Conservation (phyloP, 495 filamentous ascomycete species). For the Xylaria bambusicola region DNA sequence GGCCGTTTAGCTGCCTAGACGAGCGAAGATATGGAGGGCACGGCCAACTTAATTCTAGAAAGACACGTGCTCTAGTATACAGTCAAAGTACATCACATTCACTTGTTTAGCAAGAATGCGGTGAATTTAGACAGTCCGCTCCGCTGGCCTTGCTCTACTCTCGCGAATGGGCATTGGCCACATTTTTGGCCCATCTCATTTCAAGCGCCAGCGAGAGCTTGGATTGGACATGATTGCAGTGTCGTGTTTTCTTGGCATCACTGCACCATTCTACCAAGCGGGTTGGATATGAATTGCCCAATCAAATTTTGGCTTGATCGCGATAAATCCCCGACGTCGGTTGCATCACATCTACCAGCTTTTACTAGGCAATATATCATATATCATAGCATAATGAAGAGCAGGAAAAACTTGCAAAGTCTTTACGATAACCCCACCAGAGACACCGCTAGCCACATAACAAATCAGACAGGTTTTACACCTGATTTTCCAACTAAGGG, state of each 20-base stretch:
- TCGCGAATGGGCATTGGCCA: neutral
- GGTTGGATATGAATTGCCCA: neutral
- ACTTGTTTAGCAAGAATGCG: too few relatives aligned
- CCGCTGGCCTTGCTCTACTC: neutral
- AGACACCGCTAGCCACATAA: too few relatives aligned
- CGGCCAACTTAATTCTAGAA: neutral
- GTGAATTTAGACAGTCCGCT: too few relatives aligned
- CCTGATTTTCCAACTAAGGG: too few relatives aligned
- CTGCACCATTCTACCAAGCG: constrained; percentile 2
- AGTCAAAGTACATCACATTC: neutral
- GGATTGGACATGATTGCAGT: neutral
- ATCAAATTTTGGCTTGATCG: neutral
- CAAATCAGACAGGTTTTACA: too few relatives aligned
- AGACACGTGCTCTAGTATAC: neutral
- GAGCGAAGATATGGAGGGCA: neutral
- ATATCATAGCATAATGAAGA: too few relatives aligned
- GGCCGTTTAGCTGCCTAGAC: neutral
- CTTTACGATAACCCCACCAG: neutral
- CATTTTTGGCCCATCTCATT: neutral
- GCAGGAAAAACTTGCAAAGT: too few relatives aligned
- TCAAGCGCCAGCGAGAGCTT: neutral
- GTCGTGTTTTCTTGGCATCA: constrained; percentile 3
- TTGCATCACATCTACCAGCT: constrained; percentile 4
- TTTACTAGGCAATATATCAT: neutral
- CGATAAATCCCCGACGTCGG: neutral